Percentiles rank a stretch among this genome's conserved stretches.
phyloP scores from a whole-genome alignment of 805 yeast species.

The Metschnikowia baotianmanensis region DNA sequence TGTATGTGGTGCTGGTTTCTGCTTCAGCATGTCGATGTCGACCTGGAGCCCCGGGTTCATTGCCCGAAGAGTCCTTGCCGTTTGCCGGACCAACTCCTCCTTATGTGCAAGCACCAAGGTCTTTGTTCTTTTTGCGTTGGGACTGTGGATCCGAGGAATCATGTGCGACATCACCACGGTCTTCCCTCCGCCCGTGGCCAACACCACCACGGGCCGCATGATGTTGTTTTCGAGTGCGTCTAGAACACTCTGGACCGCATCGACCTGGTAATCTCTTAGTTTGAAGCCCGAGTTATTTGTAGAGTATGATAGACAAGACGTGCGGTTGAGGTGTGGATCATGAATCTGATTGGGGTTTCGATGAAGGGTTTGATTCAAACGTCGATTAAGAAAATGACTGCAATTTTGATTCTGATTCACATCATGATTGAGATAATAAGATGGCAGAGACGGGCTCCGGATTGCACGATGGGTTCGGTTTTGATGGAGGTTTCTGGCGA shows the following conservation, averaged over 20 bases:
- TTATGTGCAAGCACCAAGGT: slow-evolving; percentile 75
- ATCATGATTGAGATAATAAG: no score
- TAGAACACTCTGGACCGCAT: slow-evolving; percentile 60
- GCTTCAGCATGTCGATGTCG: slow-evolving; percentile 68
- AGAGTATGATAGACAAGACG: background rate
- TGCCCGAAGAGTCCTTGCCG: slow-evolving; percentile 46
- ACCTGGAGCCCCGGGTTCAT: slow-evolving; percentile 52
- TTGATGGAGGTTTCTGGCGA: no score
- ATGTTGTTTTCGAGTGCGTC: slow-evolving; percentile 44
- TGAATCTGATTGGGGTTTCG: background rate
- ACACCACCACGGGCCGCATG: slow-evolving; percentile 69
- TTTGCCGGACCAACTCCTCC: slow-evolving; percentile 74
- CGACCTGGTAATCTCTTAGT: slow-evolving; percentile 60
- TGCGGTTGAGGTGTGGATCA: background rate
- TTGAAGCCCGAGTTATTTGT: slow-evolving; percentile 1
- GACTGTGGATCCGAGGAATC: slow-evolving; percentile 43
- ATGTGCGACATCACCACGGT: slow-evolving; percentile 72
- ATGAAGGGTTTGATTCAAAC: no score
- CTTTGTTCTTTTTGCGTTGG: slow-evolving; percentile 19
- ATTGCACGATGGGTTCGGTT: no score
- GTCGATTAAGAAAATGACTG: no score
- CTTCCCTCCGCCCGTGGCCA: slow-evolving; percentile 96
- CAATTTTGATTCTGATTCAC: no score
- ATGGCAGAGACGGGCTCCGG: no score
- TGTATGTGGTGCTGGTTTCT: slow-evolving; percentile 40